Evolutionary conservation across 1,139 yeast species (phyloP).

Genomic region (Wickerhamomyces sp.): DNA sequence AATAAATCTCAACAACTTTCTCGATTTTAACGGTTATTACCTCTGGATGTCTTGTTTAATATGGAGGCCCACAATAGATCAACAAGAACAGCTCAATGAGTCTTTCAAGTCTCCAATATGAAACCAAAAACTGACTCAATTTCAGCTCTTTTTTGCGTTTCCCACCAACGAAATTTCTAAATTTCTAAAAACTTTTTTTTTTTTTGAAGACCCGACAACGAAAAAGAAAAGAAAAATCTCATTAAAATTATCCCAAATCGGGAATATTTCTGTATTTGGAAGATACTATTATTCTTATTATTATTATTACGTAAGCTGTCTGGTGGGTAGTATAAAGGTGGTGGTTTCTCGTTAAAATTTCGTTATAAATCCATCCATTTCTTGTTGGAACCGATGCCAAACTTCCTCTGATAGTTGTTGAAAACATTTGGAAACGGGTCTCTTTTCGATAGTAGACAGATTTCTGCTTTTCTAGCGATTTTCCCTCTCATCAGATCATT

Average conservation of each 20-base stretch:
- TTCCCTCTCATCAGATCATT: conserved; percentile 51
- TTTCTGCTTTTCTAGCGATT: conserved; percentile 38
- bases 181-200: not conserved
- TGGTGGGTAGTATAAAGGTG: too few species aligned
- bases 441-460: conserved; percentile 44
- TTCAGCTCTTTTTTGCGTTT: too few species aligned
- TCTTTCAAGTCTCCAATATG: too few species aligned
- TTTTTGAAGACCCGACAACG: not conserved
- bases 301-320: not conserved
- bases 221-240: not conserved
- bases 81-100: too few species aligned
- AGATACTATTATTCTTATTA: not conserved
- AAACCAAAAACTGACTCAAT: too few species aligned
- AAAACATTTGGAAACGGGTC: conserved; percentile 46
- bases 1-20: too few species aligned
- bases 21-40: too few species aligned
- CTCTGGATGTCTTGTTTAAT: too few species aligned
- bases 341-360: not conserved
- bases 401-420: conserved; percentile 30
- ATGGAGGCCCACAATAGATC: too few species aligned
- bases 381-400: not conserved
- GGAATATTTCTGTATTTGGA: not conserved
- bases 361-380: conserved; percentile 19
- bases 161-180: too few species aligned
- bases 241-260: not conserved